Percentiles rank a stretch among this genome's conserved stretches.
These are phyloP conservation scores for Soucietia sequanensis DNA, from an alignment of 805 yeast genomes.

Conservation along the genomic window DNA sequence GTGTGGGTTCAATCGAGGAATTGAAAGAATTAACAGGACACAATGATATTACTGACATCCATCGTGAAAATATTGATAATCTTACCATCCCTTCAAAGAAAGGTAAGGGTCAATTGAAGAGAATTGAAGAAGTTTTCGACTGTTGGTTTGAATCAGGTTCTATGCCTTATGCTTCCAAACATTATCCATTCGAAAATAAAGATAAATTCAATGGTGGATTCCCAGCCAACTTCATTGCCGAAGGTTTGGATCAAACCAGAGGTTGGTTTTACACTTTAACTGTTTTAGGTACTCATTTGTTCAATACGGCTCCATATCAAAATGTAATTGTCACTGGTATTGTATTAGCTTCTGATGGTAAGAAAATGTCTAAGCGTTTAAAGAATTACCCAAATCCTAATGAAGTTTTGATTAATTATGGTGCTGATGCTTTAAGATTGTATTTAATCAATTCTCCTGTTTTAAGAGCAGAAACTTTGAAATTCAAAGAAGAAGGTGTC, in stretches of 20 bases:
- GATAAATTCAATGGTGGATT: slow-evolving; percentile 69
- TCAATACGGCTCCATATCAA: slow-evolving; percentile 88
- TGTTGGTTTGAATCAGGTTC: slow-evolving; percentile 99
- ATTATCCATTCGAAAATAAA: slow-evolving; percentile 90
- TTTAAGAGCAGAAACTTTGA: slow-evolving; percentile 91
- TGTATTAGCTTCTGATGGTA: slow-evolving; percentile 96
- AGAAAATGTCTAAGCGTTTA: slow-evolving; percentile 97
- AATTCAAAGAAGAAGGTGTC: slow-evolving; percentile 98
- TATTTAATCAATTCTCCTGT: slow-evolving; percentile 98
- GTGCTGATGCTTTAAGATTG: slow-evolving; percentile 97
- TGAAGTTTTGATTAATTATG: slow-evolving; percentile 77
- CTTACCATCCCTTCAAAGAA: slow-evolving; percentile 88
- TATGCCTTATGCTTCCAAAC: slow-evolving; percentile 97
- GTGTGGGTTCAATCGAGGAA: slow-evolving; percentile 89
- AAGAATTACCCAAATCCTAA: slow-evolving; percentile 97
- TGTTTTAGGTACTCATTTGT: slow-evolving; percentile 92
- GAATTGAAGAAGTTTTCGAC: slow-evolving; percentile 97
- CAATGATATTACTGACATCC: slow-evolving; percentile 79
- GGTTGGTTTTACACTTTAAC: slow-evolving; percentile 99
- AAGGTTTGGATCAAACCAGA: slow-evolving; percentile 99
- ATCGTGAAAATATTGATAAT: slow-evolving; percentile 88
- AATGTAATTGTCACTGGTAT: slow-evolving; percentile 96
- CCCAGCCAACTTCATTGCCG: slow-evolving; percentile 98
- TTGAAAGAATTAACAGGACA: slow-evolving; percentile 82
- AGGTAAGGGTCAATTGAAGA: slow-evolving; percentile 84